Evolutionary conservation across 768 basidiomycete genomes (phyloP).

Genomic region (Daedaleopsis nitida): DNA sequence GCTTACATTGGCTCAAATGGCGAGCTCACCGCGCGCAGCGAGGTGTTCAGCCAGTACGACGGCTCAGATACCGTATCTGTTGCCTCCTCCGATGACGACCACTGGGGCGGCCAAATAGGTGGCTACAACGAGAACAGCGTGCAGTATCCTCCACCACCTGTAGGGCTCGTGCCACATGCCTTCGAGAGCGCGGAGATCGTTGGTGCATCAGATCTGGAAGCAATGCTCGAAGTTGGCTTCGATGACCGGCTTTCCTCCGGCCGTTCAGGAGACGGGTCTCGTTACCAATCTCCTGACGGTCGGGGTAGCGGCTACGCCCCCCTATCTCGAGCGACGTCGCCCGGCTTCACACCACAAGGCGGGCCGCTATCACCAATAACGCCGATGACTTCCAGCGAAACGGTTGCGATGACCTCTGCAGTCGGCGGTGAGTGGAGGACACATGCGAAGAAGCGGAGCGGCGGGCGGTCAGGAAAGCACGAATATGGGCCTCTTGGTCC

Average conservation of each 20-base stretch:
- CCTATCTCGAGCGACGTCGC: conserved; percentile 52
- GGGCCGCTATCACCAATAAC: conserved; percentile 35
- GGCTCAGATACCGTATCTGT: conserved; percentile 82
- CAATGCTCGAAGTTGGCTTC: conserved; percentile 91
- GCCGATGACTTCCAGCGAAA: conserved; percentile 31
- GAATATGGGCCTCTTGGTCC: conserved; percentile 53
- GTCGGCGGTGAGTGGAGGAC: conserved; percentile 38
- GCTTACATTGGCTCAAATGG: conserved; percentile 70
- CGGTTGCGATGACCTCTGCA: conserved; percentile 39
- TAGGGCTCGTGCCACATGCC: conserved; percentile 55
- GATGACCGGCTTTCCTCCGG: conserved; percentile 63
- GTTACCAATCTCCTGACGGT: conserved; percentile 64
- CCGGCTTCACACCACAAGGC: conserved; percentile 26
- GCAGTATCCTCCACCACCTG: conserved; percentile 83
- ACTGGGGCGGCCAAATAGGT: conserved; percentile 95
- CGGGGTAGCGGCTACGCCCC: conserved; percentile 60
- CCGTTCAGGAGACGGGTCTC: conserved; percentile 42
- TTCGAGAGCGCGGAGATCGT: conserved; percentile 46
- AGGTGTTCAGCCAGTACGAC: conserved; percentile 60
- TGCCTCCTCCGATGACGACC: conserved; percentile 88
- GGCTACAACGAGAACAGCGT: conserved; percentile 87
- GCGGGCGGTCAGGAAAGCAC: conserved; percentile 34
- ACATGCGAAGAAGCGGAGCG: conserved; percentile 44
- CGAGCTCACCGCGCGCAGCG: conserved; percentile 55
- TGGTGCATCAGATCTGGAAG: conserved; percentile 78